Percentiles rank a stretch among this genome's conserved stretches.
Conservation (phyloP, 345 rosid genomes). For the Linum lewisii region DNA sequence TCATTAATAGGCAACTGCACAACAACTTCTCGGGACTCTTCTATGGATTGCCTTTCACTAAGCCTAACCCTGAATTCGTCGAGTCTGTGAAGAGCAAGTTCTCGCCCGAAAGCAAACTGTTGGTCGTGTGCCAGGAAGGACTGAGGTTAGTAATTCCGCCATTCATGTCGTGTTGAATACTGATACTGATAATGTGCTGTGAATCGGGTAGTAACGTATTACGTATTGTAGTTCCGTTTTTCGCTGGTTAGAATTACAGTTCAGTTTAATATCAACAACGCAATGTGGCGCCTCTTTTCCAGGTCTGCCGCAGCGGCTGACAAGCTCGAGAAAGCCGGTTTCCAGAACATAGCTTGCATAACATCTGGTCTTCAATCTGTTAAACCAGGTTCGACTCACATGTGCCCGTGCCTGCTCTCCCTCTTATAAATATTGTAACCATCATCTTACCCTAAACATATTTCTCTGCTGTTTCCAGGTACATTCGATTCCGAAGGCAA, state of each 20-base stretch:
- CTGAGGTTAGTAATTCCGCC: conserved; percentile 45
- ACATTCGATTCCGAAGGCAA: conserved; percentile 68
- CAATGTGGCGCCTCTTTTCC: conserved; percentile 5
- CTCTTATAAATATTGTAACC: too few relatives aligned
- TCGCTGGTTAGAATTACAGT: background rate
- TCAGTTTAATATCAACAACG: too few relatives aligned
- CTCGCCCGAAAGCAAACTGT: conserved; percentile 57
- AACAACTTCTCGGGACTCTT: conserved; percentile 87
- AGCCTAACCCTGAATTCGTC: conserved; percentile 64
- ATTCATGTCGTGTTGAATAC: background rate
- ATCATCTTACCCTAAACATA: background rate
- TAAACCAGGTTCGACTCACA: conserved; percentile 52
- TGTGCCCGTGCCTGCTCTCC: background rate
- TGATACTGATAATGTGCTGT: background rate
- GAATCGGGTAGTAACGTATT: background rate
- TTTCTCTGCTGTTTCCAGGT: conserved; percentile 29
- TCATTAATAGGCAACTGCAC: conserved; percentile 75
- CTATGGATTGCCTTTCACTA: conserved; percentile 80
- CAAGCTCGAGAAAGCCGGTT: conserved; percentile 70
- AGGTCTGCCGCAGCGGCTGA: conserved; percentile 88
- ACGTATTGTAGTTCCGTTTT: background rate
- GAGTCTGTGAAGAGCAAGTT: conserved; percentile 48
- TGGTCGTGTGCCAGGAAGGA: conserved; percentile 92
- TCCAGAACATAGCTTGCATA: conserved; percentile 56
- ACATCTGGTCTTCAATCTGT: conserved; percentile 82